Evolutionary conservation across 2,329 filamentous ascomycete species (phyloP), one percentile per base, ranked within the genome.

Genomic region (Lasiodiplodia citricola): DNA sequence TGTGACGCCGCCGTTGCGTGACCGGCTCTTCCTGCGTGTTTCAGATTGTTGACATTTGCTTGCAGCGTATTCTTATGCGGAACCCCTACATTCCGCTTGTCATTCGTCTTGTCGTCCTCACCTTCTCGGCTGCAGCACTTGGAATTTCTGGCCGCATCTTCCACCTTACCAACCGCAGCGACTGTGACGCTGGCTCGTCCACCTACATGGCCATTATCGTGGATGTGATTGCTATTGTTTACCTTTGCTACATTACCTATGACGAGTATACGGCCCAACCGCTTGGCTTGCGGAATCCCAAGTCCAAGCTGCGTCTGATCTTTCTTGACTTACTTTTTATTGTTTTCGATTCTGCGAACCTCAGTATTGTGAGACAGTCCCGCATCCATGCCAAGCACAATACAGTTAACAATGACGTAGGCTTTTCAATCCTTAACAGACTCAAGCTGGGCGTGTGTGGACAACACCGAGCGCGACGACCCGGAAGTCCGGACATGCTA

Each of bases 211-310:
- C 95, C 37, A 91, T 98, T 66, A 88, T 93, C 44, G 92, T 99
- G 50, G 95, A 98, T 80, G 89, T 91, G 7, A 87, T 98, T 16
- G 95, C 96, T 3, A 87, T 98, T 69, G 89, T 95, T 2, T 99
- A 98, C 80, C 91, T 96, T 67, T 83, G 92, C 60, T 98, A 97
- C 81, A 96, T 98, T 82, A 96, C 94, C 28, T 97, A 91, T 82
- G 96, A 99, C 77, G 96, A 99, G 82, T 98, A 97, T 81, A 96
- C 93, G 5, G 93, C 93, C 37, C 96, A 96, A 78, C 96, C 96
- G 25, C 84, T 99, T 23, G 96, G 96, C 1, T 83, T 99, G 70
- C 91, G 96, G 54, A 90, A 90, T 7, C 90, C 93, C 11, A 90
- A 90, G 68, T 91, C 93, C 60, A 99, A 99, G 79, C 92, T 97